A percentile compares a stretch with the other conserved stretches of the same genome.
These are phyloP conservation scores for Pyrus hybrid DNA, from an alignment of 331 rosid species.

Conservation along the genomic window DNA sequence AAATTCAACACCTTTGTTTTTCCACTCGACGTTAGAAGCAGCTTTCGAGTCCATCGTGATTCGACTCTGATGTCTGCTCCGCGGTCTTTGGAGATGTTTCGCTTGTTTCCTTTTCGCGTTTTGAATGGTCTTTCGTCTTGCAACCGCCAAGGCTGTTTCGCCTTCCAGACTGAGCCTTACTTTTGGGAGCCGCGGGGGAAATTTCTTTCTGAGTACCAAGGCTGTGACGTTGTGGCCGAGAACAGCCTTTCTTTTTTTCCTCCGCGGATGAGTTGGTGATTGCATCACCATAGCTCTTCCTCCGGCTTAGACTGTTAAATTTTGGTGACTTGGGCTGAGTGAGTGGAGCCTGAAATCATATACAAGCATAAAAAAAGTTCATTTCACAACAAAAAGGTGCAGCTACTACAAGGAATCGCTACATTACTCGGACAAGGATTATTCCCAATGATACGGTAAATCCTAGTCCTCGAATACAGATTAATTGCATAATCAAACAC, in stretches of 20 bases:
- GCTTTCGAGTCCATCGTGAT: constrained; percentile 24
- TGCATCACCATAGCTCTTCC: constrained; percentile 85
- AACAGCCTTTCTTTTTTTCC: constrained; percentile 23
- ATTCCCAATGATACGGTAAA: too few relatives aligned
- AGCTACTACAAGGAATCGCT: not conserved
- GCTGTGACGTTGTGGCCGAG: constrained; percentile 53
- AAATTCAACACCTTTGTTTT: constrained; percentile 27
- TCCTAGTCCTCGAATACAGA: not conserved
- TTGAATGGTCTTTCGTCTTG: constrained; percentile 39
- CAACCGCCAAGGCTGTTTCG: not conserved
- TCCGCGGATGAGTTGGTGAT: constrained; percentile 10
- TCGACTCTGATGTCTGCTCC: not conserved
- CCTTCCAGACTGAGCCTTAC: constrained; percentile 25
- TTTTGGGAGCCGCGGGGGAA: constrained; percentile 13
- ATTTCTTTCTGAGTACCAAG: constrained; percentile 25
- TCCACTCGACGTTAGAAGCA: constrained; percentile 29
- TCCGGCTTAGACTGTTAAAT: constrained; percentile 44
- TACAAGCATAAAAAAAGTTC: not conserved
- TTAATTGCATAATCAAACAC: not conserved
- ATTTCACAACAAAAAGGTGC: constrained; percentile 1
- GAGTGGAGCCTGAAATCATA: constrained; percentile 61
- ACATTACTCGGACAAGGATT: too few relatives aligned
- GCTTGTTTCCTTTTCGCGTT: constrained; percentile 34
- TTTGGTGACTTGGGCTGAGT: constrained; percentile 95
- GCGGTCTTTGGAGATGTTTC: constrained; percentile 31